phyloP scores from a whole-genome alignment of 345 rosid genomes.

The Odontarrhena argentea region DNA sequence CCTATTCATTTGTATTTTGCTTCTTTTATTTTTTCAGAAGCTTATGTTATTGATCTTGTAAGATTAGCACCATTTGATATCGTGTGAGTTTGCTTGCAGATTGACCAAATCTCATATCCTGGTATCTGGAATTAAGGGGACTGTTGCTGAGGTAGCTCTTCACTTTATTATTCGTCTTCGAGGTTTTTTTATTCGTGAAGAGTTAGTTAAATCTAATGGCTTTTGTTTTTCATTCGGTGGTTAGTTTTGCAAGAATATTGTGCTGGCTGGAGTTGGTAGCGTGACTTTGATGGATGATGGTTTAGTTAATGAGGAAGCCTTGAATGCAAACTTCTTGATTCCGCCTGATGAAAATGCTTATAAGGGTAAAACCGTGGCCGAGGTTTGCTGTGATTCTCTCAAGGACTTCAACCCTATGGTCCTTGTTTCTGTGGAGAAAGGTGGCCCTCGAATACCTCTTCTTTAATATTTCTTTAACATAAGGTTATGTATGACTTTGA shows the following conservation, averaged over 20 bases:
- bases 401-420: constrained; percentile 95
- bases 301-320: constrained; percentile 55
- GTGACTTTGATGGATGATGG: constrained; percentile 85
- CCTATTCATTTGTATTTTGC: background rate
- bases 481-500: background rate
- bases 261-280: constrained; percentile 90
- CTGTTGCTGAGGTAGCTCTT: constrained; percentile 72
- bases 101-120: constrained; percentile 79
- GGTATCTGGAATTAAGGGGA: constrained; percentile 82
- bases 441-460: constrained; percentile 38
- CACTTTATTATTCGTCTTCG: background rate
- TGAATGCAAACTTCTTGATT: constrained; percentile 78
- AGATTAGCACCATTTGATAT: constrained; percentile 11
- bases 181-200: background rate
- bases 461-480: background rate
- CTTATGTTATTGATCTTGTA: background rate
- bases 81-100: constrained; percentile 45
- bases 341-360: constrained; percentile 58
- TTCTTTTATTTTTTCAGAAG: background rate
- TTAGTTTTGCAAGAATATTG: constrained; percentile 98
- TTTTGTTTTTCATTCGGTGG: constrained; percentile 15
- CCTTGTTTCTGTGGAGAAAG: constrained; percentile 75
- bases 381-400: constrained; percentile 79
- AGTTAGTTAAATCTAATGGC: background rate
- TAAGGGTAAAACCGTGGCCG: constrained; percentile 71